Evolutionary conservation across 495 filamentous ascomycete genomes (phyloP), one percentile per base, ranked within the genome.

Genomic region (Neurospora sp.): DNA sequence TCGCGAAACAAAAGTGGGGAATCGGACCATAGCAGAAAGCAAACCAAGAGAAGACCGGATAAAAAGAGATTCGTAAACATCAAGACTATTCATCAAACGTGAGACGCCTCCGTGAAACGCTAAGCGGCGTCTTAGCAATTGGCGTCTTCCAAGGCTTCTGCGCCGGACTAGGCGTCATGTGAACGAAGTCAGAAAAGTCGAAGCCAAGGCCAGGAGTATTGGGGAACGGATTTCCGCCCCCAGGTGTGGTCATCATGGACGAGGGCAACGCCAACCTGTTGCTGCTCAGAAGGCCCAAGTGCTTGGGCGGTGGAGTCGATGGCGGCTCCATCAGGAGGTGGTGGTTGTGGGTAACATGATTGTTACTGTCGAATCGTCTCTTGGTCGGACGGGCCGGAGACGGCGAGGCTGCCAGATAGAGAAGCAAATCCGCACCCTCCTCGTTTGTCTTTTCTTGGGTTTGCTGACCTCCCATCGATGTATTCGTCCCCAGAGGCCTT

Each of bases 181-280:
- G 97, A 73, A 98, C 91, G 79, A 97, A 99, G 79, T 98, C 96
- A 9, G 94, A 90, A 83, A 98, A 97, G 83, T 98, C 96, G 83
- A 98, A 97, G 73, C 89, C 89, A 72, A 87, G 83, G 8, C 85
- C 84, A 2, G 90, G 90, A 3, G 90, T 92, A 66, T 82, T 84
- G 35, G 89, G 86, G 74, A 90, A 90, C 6, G 89, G 84, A 54
- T 83, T 86, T 41, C 85, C 86, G 18, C 90, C 91, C 59, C 91
- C 91, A 6, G 93, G 92, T 8, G 93, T 96, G n/a, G 92, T 91
- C 91, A 94, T 93, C 86, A 93, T 92, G 20, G 94, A 97, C 10
- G 92, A 93, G 23, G 92, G 93, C 39, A 97, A 85, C 14, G 89
- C 89, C 16, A 92, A 87, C 70, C 83, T 84, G 73, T 76, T 75